Percentiles rank a stretch among this genome's conserved stretches.
Evolutionary conservation across 169 alveolate genomes (phyloP).

Genomic region (Amoebophrya sp.): DNA sequence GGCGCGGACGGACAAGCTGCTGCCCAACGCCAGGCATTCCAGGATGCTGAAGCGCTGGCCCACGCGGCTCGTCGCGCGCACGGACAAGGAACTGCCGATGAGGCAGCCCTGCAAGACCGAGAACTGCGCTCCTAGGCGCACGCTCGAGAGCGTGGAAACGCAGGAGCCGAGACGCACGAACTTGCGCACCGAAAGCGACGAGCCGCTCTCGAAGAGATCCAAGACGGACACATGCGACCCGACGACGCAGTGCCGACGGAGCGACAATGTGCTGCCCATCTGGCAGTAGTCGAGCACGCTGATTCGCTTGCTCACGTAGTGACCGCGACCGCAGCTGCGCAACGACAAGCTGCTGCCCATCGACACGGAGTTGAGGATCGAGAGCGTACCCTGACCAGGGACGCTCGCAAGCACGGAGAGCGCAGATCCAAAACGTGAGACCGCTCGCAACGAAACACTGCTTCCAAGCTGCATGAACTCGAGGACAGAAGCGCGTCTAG

Average conservation of each 20-base stretch:
- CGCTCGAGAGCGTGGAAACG: neutral
- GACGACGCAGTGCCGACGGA: neutral
- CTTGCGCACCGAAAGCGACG: neutral
- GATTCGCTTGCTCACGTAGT: too few species aligned
- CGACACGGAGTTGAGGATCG: neutral
- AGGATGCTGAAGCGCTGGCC: neutral
- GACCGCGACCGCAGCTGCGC: too few species aligned
- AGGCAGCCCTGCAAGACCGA: neutral
- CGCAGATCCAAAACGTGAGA: neutral
- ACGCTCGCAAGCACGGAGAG: neutral
- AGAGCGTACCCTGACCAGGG: neutral
- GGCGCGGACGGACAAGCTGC: neutral
- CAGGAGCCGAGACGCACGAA: neutral
- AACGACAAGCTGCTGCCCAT: neutral
- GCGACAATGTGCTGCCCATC: constrained; percentile 9
- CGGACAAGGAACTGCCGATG: constrained; percentile 25
- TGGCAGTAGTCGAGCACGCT: neutral
- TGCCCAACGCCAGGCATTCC: neutral
- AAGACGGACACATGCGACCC: neutral
- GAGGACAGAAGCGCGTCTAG: neutral
- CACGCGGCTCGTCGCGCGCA: neutral
- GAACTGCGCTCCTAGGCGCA: neutral
- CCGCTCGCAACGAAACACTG: neutral
- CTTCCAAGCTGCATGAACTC: neutral
- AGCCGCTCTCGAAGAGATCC: neutral